Percentiles rank a stretch among this genome's conserved stretches.
Evolutionary conservation across 305 asterid species (phyloP).

Genomic region (Fraxinus sp.): DNA sequence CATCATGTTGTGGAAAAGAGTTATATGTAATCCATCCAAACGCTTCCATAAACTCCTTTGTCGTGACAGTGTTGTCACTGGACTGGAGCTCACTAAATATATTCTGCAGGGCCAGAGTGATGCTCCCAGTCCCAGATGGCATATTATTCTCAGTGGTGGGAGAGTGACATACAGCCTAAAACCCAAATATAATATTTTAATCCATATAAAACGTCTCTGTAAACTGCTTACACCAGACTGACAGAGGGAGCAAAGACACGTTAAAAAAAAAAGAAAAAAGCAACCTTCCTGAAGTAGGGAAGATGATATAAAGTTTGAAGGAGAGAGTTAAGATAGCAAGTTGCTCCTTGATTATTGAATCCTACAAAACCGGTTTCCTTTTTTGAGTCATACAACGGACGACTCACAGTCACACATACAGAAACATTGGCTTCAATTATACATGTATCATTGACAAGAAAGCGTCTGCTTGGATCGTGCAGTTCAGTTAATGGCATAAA

Average conservation of each 20-base stretch:
- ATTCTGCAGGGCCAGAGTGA: slow-evolving; percentile 63
- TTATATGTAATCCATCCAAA: slow-evolving; percentile 67
- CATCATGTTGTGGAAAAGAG: slow-evolving; percentile 62
- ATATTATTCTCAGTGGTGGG: slow-evolving; percentile 50
- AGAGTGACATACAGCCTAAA: slow-evolving; percentile 62
- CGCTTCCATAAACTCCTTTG: slow-evolving; percentile 61
- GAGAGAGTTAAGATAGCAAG: slow-evolving; percentile 67
- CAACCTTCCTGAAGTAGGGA: slow-evolving; percentile 65
- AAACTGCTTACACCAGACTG: slow-evolving; percentile 15
- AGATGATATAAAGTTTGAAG: slow-evolving; percentile 60
- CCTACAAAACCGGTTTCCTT: slow-evolving; percentile 70
- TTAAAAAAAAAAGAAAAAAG: neutral
- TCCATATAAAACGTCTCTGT: slow-evolving; percentile 13
- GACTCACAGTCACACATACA: slow-evolving; percentile 39
- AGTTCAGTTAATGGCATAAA: slow-evolving; percentile 55
- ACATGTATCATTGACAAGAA: slow-evolving; percentile 49
- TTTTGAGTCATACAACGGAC: slow-evolving; percentile 50
- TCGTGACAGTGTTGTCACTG: slow-evolving; percentile 45
- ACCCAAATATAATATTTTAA: slow-evolving; percentile 25
- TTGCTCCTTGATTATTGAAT: slow-evolving; percentile 65
- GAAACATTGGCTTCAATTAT: slow-evolving; percentile 57
- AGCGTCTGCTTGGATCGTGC: slow-evolving; percentile 50
- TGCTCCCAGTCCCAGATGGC: slow-evolving; percentile 46
- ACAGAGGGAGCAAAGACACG: slow-evolving; percentile 22
- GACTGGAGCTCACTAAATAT: slow-evolving; percentile 60